Percentiles rank a stretch among this genome's conserved stretches.
Conservation (phyloP, 441 rosid species). For the Jatropha multifida region DNA sequence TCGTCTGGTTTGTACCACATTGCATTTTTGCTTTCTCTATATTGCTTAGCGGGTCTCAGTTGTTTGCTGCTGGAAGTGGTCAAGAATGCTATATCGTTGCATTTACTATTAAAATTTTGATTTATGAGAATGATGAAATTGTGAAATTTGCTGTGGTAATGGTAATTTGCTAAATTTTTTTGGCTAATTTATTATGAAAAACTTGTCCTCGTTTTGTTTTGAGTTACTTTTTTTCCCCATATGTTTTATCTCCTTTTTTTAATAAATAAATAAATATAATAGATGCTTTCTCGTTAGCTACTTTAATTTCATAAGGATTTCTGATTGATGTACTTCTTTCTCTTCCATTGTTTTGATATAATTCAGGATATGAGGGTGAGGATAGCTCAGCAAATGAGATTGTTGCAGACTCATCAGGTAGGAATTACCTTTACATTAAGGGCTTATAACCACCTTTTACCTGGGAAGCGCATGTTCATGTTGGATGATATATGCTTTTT, state of each 20-base stretch:
- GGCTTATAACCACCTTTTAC: neutral
- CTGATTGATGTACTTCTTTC: neutral
- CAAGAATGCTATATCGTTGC: neutral
- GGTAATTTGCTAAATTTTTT: neutral
- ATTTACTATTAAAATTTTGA: neutral
- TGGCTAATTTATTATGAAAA: too few relatives aligned
- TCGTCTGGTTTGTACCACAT: slow-evolving; percentile 53
- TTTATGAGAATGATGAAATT: neutral
- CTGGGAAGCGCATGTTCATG: neutral
- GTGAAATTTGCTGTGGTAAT: neutral
- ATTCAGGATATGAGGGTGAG: slow-evolving; percentile 55
- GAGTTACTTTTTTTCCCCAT: neutral
- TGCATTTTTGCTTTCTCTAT: neutral
- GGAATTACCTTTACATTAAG: slow-evolving; percentile 5
- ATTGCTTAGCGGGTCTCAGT: neutral
- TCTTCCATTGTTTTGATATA: neutral
- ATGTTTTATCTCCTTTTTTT: neutral
- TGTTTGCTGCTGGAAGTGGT: neutral
- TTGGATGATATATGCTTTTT: slow-evolving; percentile 1
- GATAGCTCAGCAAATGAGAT: slow-evolving; percentile 57
- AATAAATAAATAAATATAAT: neutral
- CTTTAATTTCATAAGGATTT: neutral
- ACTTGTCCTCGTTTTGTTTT: too few relatives aligned
- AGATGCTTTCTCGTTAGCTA: neutral
- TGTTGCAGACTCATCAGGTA: slow-evolving; percentile 42